A percentile compares a stretch with the other conserved stretches of the same genome.
phyloP scores from a whole-genome alignment of 2,329 filamentous ascomycete genomes.

The Hymenoscyphus salicellus region DNA sequence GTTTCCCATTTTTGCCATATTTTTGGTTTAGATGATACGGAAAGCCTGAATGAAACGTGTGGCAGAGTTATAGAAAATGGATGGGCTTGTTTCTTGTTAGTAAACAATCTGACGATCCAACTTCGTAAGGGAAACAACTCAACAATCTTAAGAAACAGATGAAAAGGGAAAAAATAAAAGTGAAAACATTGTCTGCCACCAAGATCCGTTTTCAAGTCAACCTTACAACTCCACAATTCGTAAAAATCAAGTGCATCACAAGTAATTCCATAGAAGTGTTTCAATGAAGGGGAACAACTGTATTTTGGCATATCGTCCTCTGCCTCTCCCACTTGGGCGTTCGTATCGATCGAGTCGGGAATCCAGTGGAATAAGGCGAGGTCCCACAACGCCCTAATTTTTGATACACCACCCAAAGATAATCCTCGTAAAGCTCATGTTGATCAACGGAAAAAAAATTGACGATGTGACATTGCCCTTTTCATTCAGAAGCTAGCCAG shows the following conservation, averaged over 20 bases:
- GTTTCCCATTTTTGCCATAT: too few relatives aligned
- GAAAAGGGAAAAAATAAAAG: too few relatives aligned
- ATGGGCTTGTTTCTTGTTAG: too few relatives aligned
- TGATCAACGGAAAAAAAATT: background rate
- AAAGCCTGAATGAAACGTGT: too few relatives aligned
- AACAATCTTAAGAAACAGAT: too few relatives aligned
- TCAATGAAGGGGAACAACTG: background rate
- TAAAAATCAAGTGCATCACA: background rate
- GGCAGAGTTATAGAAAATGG: too few relatives aligned
- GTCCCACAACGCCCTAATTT: background rate
- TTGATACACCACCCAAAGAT: background rate
- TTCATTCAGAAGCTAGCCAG: conserved; percentile 36
- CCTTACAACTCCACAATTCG: background rate
- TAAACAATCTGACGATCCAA: too few relatives aligned
- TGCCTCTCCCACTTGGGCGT: background rate
- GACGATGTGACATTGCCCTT: conserved; percentile 26
- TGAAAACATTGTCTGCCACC: too few relatives aligned
- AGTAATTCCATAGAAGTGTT: background rate
- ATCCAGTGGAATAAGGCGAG: background rate
- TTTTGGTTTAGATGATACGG: too few relatives aligned
- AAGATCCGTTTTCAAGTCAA: too few relatives aligned
- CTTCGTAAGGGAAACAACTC: too few relatives aligned
- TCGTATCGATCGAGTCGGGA: background rate
- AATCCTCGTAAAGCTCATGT: background rate
- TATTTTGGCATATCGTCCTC: background rate